Conservation (phyloP, 2,329 filamentous ascomycete species). For the Penicillium glabrum region DNA sequence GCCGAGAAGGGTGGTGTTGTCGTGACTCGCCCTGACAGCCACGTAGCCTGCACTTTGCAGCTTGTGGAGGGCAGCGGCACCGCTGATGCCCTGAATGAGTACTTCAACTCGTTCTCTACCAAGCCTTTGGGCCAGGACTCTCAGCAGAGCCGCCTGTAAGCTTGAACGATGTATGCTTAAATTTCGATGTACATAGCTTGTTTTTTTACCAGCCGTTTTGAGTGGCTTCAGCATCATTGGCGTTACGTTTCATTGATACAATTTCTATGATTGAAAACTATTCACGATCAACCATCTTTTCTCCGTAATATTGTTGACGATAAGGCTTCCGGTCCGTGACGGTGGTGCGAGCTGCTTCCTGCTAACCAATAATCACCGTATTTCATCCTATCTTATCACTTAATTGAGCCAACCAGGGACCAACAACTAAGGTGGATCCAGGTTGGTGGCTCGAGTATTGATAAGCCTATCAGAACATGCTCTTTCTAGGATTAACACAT, state of each 20-base stretch:
- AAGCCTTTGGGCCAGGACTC: slow-evolving; percentile 49
- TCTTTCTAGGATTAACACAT: too few relatives aligned
- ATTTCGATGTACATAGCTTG: slow-evolving; percentile 19
- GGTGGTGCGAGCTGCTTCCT: too few relatives aligned
- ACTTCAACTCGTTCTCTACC: slow-evolving; percentile 72
- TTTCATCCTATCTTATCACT: too few relatives aligned
- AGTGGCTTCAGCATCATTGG: slow-evolving; percentile 28
- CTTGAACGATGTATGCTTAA: slow-evolving; percentile 1
- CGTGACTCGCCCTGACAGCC: slow-evolving; percentile 82
- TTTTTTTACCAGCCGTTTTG: slow-evolving; percentile 15
- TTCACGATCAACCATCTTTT: slow-evolving; percentile 1
- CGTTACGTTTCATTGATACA: slow-evolving; percentile 19
- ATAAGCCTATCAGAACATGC: too few relatives aligned
- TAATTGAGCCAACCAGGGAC: too few relatives aligned
- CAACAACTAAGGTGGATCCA: too few relatives aligned
- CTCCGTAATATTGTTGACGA: not conserved
- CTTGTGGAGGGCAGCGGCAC: slow-evolving; percentile 76
- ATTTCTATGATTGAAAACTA: slow-evolving; percentile 16
- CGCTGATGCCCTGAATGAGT: slow-evolving; percentile 76
- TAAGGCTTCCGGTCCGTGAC: too few relatives aligned
- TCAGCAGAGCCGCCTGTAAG: slow-evolving; percentile 36
- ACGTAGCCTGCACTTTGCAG: slow-evolving; percentile 73
- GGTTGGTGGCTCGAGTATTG: too few relatives aligned
- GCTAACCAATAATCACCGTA: too few relatives aligned
- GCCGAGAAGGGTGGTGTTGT: slow-evolving; percentile 74